These are phyloP conservation scores for Pseudomassariella vexata DNA, from an alignment of 2,329 filamentous ascomycete genomes.

Conservation along the genomic window DNA sequence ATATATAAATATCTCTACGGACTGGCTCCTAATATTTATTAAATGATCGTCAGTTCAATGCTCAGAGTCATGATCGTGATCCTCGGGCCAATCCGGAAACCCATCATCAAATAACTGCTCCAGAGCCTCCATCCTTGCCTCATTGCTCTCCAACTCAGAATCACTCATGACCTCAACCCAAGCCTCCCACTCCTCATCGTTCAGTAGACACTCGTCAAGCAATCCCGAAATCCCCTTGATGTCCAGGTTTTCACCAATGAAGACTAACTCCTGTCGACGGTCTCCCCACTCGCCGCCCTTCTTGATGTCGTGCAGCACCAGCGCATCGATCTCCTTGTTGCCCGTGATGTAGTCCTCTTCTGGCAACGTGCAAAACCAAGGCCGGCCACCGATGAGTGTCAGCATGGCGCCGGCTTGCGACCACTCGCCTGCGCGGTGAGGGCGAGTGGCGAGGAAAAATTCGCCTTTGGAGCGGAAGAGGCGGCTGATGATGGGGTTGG, in stretches of 20 bases:
- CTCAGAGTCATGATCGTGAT: conserved; percentile 21
- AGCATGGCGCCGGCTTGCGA: conserved; percentile 61
- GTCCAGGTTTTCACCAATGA: conserved; percentile 64
- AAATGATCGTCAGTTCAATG: conserved; percentile 20
- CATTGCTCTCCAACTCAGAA: conserved; percentile 7
- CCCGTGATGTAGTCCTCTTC: conserved; percentile 44
- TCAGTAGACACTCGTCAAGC: conserved; percentile 56
- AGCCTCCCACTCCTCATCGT: conserved; percentile 49
- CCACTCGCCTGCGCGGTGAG: conserved; percentile 51
- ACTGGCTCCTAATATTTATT: conserved; percentile 11
- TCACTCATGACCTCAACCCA: conserved; percentile 24
- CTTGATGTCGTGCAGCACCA: conserved; percentile 42
- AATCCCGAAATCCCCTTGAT: conserved; percentile 33
- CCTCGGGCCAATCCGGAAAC: conserved; percentile 24
- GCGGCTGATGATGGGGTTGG: conserved; percentile 42
- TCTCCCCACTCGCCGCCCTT: conserved; percentile 62
- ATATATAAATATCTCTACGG: conserved; percentile 5
- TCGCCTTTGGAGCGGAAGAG: conserved; percentile 61
- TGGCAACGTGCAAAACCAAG: conserved; percentile 55
- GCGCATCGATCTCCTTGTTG: conserved; percentile 39
- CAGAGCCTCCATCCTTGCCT: conserved; percentile 14
- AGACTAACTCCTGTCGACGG: conserved; percentile 65
- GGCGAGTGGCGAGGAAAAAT: conserved; percentile 54
- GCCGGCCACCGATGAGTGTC: conserved; percentile 48
- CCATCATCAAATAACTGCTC: conserved; percentile 22